Conservation (phyloP, 2,329 filamentous ascomycete genomes). For the Phaeosphaeria sp. region DNA sequence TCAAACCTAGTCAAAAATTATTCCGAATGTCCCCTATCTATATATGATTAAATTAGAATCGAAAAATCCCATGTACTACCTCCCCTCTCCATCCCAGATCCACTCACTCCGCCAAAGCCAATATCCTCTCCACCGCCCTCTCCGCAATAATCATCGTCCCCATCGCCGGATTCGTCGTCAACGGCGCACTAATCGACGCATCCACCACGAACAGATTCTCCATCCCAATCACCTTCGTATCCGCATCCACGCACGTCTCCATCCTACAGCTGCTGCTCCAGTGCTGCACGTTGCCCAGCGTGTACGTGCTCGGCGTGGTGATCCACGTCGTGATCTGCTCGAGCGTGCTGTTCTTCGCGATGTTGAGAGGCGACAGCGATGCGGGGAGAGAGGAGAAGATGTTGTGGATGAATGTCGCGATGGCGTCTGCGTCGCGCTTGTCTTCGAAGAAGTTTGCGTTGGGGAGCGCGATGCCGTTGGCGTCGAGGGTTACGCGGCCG, state of each 20-base stretch:
- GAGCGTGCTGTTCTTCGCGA: conserved; percentile 55
- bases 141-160: conserved; percentile 63
- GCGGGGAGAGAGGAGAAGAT: conserved; percentile 57
- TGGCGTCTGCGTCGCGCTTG: conserved; percentile 56
- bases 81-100: no score
- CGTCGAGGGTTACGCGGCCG: conserved; percentile 56
- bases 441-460: conserved; percentile 55
- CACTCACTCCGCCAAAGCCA: conserved; percentile 26
- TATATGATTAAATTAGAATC: no score
- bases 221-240: conserved; percentile 58
- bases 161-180: conserved; percentile 64
- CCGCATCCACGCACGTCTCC: conserved; percentile 57
- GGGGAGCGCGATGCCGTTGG: conserved; percentile 53
- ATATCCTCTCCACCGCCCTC: conserved; percentile 59
- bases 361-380: conserved; percentile 58
- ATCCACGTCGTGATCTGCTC: conserved; percentile 60
- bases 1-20: no score
- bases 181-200: conserved; percentile 57
- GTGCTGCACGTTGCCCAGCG: conserved; percentile 60
- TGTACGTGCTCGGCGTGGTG: conserved; percentile 57
- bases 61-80: no score
- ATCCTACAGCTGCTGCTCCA: conserved; percentile 62
- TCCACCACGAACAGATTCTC: conserved; percentile 61
- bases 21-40: no score
- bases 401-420: conserved; percentile 59